phyloP scores from a whole-genome alignment of 2,329 filamentous ascomycete species.

The Alternaria solani region DNA sequence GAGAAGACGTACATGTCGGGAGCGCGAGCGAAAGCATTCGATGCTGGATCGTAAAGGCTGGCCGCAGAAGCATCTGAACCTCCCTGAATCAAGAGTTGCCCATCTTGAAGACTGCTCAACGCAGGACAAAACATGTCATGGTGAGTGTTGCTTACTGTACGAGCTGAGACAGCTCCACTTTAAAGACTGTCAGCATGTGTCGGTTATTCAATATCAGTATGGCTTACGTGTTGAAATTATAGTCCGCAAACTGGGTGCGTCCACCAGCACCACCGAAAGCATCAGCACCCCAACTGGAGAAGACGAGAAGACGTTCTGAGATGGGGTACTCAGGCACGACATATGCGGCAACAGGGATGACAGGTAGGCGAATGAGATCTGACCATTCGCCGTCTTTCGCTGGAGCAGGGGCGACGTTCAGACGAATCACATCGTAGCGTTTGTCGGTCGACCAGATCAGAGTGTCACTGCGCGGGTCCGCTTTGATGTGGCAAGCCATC shows the following conservation, averaged over 20 bases:
- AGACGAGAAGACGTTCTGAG: slow-evolving; percentile 32
- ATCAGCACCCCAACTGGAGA: slow-evolving; percentile 40
- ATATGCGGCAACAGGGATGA: slow-evolving; percentile 42
- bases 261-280: slow-evolving; percentile 36
- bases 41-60: slow-evolving; percentile 32
- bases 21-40: slow-evolving; percentile 27
- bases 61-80: slow-evolving; percentile 34
- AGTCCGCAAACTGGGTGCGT: slow-evolving; percentile 36
- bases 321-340: slow-evolving; percentile 36
- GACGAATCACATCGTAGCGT: slow-evolving; percentile 36
- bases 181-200: slow-evolving; percentile 7
- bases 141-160: slow-evolving; percentile 34
- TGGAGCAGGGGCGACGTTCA: slow-evolving; percentile 19
- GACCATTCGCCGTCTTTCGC: slow-evolving; percentile 35
- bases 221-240: slow-evolving; percentile 36
- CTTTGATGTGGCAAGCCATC: slow-evolving; percentile 36
- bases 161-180: slow-evolving; percentile 33
- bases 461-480: slow-evolving; percentile 28
- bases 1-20: slow-evolving; percentile 22
- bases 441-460: slow-evolving; percentile 41
- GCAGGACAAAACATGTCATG: slow-evolving; percentile 42
- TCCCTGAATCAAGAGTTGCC: slow-evolving; percentile 35
- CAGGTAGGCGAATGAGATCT: slow-evolving; percentile 34
- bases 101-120: slow-evolving; percentile 35
- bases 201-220: no score